Percentiles rank a stretch among this genome's conserved stretches.
phyloP scores from a whole-genome alignment of 768 basidiomycete species.

The Xerocomellus chrysenteron region DNA sequence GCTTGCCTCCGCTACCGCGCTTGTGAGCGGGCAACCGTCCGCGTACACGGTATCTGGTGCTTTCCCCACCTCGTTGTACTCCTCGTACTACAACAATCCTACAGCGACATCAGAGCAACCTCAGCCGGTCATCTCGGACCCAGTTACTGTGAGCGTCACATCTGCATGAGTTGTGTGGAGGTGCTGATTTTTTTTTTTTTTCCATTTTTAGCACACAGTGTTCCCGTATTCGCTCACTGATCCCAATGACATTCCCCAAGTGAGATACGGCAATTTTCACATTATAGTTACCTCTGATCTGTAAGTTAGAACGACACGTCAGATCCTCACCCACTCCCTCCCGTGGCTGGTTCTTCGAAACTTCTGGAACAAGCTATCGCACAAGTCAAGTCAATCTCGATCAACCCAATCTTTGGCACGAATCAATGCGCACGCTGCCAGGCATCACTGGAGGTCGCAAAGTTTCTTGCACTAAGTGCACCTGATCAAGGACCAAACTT shows the following conservation, averaged over 20 bases:
- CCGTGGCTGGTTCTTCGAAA: slow-evolving; percentile 43
- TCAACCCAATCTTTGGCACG: slow-evolving; percentile 51
- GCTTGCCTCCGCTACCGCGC: slow-evolving; percentile 3
- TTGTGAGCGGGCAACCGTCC: slow-evolving; percentile 15
- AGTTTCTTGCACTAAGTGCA: slow-evolving; percentile 64
- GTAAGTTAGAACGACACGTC: slow-evolving; percentile 47
- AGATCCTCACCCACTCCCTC: slow-evolving; percentile 69
- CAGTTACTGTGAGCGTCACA: slow-evolving; percentile 48
- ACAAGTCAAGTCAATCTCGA: slow-evolving; percentile 56
- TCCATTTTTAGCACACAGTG: slow-evolving; percentile 45
- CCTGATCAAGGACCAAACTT: slow-evolving; percentile 60
- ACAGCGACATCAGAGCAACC: slow-evolving; percentile 71
- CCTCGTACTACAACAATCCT: slow-evolving; percentile 69
- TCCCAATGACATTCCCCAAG: slow-evolving; percentile 57
- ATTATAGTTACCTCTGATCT: not conserved
- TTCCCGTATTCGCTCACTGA: slow-evolving; percentile 65
- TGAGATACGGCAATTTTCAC: not conserved
- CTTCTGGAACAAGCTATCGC: slow-evolving; percentile 53
- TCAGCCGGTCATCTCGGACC: slow-evolving; percentile 76
- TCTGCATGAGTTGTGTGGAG: not conserved
- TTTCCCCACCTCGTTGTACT: slow-evolving; percentile 65
- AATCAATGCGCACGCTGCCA: slow-evolving; percentile 60
- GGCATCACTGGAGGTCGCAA: slow-evolving; percentile 58
- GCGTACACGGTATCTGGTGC: slow-evolving; percentile 55
- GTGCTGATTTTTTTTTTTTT: not conserved